Evolutionary conservation across 108 stramenopile genomes (phyloP).

Genomic region (Fragilaria crotonensis): DNA sequence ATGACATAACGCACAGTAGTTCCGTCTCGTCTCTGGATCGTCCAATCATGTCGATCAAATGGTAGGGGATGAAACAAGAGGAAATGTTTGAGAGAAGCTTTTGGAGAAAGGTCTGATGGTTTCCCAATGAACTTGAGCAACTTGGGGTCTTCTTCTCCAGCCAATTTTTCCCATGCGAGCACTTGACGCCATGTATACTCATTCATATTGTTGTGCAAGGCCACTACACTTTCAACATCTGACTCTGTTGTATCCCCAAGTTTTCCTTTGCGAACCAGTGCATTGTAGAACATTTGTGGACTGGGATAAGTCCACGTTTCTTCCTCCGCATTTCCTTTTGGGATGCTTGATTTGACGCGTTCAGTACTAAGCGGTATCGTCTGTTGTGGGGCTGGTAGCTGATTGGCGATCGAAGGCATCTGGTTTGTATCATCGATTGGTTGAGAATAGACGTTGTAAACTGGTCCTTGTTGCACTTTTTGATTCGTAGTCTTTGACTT

Average conservation of each 20-base stretch:
- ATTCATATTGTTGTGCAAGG: slow-evolving; percentile 99
- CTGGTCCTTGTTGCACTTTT: slow-evolving; percentile 32
- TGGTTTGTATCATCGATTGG: slow-evolving; percentile 93
- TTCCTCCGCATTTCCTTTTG: slow-evolving; percentile 57
- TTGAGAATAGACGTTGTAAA: slow-evolving; percentile 98
- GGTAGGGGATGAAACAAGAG: slow-evolving; percentile 91
- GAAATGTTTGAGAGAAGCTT: slow-evolving; percentile 80
- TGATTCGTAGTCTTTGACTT: slow-evolving; percentile 3
- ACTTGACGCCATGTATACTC: slow-evolving; percentile 94
- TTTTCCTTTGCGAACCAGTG: slow-evolving; percentile 92
- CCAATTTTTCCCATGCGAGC: slow-evolving; percentile 87
- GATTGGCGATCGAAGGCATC: slow-evolving; percentile 86
- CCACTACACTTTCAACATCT: slow-evolving; percentile 88
- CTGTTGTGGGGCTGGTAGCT: slow-evolving; percentile 62
- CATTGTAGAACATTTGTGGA: slow-evolving; percentile 99
- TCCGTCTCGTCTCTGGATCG: slow-evolving; percentile 57
- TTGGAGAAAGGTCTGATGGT: slow-evolving; percentile 90
- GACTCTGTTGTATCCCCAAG: slow-evolving; percentile 57
- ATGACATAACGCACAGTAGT: slow-evolving; percentile 90
- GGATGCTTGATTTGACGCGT: slow-evolving; percentile 85
- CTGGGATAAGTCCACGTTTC: slow-evolving; percentile 94
- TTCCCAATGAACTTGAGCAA: slow-evolving; percentile 88
- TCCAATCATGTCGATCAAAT: slow-evolving; percentile 99
- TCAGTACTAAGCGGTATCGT: slow-evolving; percentile 58
- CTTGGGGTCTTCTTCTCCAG: slow-evolving; percentile 28